Base-by-base conservation (phyloP, 2,329 filamentous ascomycete species). In the Paraphaeosphaeria minitans region DNA sequence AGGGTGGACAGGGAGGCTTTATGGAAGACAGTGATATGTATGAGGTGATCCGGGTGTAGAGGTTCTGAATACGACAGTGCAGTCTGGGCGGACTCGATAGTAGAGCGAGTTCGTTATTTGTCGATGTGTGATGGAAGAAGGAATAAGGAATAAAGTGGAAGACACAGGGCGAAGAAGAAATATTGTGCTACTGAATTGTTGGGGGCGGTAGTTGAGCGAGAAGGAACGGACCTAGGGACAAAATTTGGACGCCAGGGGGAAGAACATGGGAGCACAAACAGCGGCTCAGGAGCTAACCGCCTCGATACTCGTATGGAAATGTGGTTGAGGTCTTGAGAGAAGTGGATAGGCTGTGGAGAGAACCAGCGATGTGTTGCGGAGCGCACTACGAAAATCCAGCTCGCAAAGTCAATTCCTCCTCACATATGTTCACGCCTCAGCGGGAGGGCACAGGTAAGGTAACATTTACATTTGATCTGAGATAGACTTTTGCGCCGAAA, bases 401-500 rank as follows among this genome's bases (percentile, higher is more conserved):
- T 22, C 41, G 7, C 12, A 19, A 22, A 43, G 19, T 43, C 9
- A 39, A 13, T 12, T 21, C 19, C 19, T 12, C 19, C 10, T 21
- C 13, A 21, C 24, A 31, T 10, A 35, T 14, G 27, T 19, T n/a
- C 8, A 43, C 9, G 10, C 10, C 22, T 21, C 7, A 22, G 41
- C n/a, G 19, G n/a, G 14, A 13, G 4, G 19, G 22, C 27, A n/a
- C 16, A 12, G n/a, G 9, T 39, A 16, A 48, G 45, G 27, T 33
- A 22, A 50, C 24, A 42, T 45, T 42, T 35, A 45, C 29, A 53
- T 21, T 43, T 43, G 41, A 22, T 43, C 19, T 37, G 41, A 4
- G n/a, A 35, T 53, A 12, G 41, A 53, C 39, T 53, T 53, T 53
- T 53, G 3, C 12, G 46, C 13, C 24, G 29, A 45, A 33, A 35